These are phyloP conservation scores for Ogataea zsoltii DNA, from an alignment of 805 yeast species.

Conservation along the genomic window DNA sequence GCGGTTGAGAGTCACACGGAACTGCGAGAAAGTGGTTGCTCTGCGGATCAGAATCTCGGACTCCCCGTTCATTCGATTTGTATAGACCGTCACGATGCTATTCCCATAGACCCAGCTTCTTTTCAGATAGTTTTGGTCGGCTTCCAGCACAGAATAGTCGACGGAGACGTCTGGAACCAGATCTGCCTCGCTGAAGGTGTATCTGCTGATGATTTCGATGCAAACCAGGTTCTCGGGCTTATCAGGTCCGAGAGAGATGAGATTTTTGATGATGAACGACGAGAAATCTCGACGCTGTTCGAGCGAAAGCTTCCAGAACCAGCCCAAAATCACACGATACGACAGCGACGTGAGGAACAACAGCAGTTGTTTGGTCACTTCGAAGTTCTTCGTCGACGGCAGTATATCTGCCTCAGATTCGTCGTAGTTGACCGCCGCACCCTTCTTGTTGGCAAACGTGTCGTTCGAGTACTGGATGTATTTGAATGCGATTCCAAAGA, in stretches of 20 bases:
- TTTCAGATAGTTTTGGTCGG: conserved; percentile 24
- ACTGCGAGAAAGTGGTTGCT: conserved; percentile 63
- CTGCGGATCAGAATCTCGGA: conserved; percentile 55
- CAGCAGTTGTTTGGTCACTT: conserved; percentile 51
- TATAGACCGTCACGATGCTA: conserved; percentile 56
- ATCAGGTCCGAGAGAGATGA: conserved; percentile 38
- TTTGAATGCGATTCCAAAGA: conserved; percentile 81
- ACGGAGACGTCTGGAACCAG: conserved; percentile 40
- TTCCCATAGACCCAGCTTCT: conserved; percentile 63
- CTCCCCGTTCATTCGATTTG: conserved; percentile 52
- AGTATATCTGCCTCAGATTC: conserved; percentile 53
- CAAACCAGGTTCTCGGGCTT: conserved; percentile 56
- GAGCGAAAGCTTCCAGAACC: conserved; percentile 68
- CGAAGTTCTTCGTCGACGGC: conserved; percentile 51
- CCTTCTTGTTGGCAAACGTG: conserved; percentile 21
- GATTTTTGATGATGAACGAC: conserved; percentile 60
- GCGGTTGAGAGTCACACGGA: conserved; percentile 45
- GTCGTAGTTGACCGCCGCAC: conserved; percentile 37
- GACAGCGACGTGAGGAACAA: conserved; percentile 65
- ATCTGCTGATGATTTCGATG: conserved; percentile 67
- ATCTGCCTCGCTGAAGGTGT: conserved; percentile 64
- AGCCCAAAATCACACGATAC: conserved; percentile 63
- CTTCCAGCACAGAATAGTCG: conserved; percentile 13
- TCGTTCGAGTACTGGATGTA: conserved; percentile 73
- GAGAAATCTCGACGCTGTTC: conserved; percentile 60